Base-by-base conservation (phyloP, 2,329 filamentous ascomycete genomes). In the Sarocladium brachiariae region DNA sequence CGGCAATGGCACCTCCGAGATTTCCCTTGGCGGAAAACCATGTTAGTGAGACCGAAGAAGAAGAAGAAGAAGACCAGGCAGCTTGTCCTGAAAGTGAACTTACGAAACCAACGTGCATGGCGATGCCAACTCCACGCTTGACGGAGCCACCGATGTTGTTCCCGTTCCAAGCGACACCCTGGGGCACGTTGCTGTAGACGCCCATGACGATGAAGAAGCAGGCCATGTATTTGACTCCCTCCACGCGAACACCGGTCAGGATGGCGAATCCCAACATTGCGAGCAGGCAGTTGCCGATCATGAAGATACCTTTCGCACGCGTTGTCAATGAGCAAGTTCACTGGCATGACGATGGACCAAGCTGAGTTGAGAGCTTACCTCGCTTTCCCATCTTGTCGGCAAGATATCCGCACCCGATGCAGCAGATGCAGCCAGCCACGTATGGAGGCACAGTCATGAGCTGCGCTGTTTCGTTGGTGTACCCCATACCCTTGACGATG, bases 91-190 rank as follows among this genome's bases (percentile, higher is more conserved):
- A n/a, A 18, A 18, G 5, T 27, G 10, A 34, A 60, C 62, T 61
- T 56, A 64, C 63, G 46, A 65, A 69, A 53, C 74, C 75, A 34
- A 77, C 71, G 55, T 78, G 75, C 70, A 80, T 76, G 25, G 75
- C 76, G 49, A 80, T 78, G 14, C 76, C 76, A 9, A 77, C 75
- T 38, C 70, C 74, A 50, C 76, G 69, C 68, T 80, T 80, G 52
- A 76, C 63, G 31, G 72, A 73, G 4, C 75, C 76, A 2, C 74
- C 75, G 46, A 81, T 77, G 56, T 81, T 81, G 61, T 77, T 78
- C n/a, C 72, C 73, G 51, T 80, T 79, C 78, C 77, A 81, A 24
- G 77, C 75, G 50, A 80, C 69, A 37, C 73, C 74, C 27, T 78
- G 70, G 6, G 78, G 76, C 2, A 80, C 74, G 54, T 77, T 75